Evolutionary conservation across 148 eudicot species (phyloP).

Genomic region (Tetragonia tetragonoides): DNA sequence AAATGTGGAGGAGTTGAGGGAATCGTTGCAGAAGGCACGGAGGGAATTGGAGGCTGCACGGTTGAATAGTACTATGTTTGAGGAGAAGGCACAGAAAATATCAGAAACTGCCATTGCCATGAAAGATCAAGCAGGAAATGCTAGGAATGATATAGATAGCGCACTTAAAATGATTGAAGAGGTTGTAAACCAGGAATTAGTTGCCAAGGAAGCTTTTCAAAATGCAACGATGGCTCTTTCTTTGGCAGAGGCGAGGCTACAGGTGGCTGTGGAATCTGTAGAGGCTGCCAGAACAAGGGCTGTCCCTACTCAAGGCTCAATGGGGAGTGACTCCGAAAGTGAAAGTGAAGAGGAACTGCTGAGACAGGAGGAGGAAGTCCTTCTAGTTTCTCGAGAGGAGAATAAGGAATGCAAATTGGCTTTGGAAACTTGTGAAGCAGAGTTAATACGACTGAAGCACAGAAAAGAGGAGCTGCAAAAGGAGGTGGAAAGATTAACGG

Average conservation of each 20-base stretch:
- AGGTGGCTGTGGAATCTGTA: slow-evolving; percentile 57
- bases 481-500: slow-evolving; percentile 67
- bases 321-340: slow-evolving; percentile 37
- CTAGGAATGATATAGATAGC: slow-evolving; percentile 57
- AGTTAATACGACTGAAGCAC: slow-evolving; percentile 51
- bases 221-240: slow-evolving; percentile 80
- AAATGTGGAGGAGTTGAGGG: slow-evolving; percentile 61
- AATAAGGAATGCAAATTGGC: slow-evolving; percentile 46
- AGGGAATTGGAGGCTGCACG: slow-evolving; percentile 81
- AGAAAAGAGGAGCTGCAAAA: slow-evolving; percentile 78
- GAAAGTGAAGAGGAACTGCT: slow-evolving; percentile 42
- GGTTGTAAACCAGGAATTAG: slow-evolving; percentile 55
- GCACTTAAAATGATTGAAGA: slow-evolving; percentile 50
- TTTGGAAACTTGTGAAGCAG: slow-evolving; percentile 65
- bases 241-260: slow-evolving; percentile 83
- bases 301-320: slow-evolving; percentile 30
- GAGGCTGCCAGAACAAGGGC: slow-evolving; percentile 47
- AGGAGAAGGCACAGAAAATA: slow-evolving; percentile 84
- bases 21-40: slow-evolving; percentile 56
- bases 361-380: slow-evolving; percentile 51
- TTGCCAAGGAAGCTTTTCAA: slow-evolving; percentile 74
- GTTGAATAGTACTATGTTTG: slow-evolving; percentile 77
- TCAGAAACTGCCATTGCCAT: slow-evolving; percentile 82
- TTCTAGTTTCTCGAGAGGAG: slow-evolving; percentile 61
- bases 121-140: slow-evolving; percentile 75